phyloP scores from a whole-genome alignment of 345 rosid species.

The Theobroma cacao region DNA sequence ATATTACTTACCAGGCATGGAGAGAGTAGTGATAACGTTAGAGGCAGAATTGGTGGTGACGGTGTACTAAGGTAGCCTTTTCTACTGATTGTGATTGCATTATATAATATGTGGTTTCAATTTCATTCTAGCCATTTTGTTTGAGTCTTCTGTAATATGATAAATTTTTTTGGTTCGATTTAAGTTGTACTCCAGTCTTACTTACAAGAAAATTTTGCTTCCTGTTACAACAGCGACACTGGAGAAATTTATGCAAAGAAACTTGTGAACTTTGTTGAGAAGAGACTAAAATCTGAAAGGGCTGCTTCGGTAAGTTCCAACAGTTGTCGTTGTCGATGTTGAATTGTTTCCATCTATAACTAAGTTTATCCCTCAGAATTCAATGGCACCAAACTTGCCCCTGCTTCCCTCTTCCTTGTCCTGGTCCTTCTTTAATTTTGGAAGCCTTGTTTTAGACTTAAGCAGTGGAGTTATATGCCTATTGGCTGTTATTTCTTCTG shows the following conservation, averaged over 20 bases:
- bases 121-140: neutral
- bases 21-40: constrained; percentile 92
- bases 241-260: constrained; percentile 91
- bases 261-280: constrained; percentile 86
- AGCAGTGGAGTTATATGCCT: neutral
- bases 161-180: neutral
- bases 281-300: constrained; percentile 89
- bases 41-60: constrained; percentile 98
- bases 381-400: neutral
- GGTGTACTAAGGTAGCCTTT: constrained; percentile 66
- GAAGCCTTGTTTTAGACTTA: neutral
- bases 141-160: neutral
- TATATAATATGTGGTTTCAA: neutral
- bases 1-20: constrained; percentile 99
- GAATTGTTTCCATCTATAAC: neutral
- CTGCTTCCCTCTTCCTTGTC: neutral
- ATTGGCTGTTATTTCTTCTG: neutral
- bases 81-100: neutral
- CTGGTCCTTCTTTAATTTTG: neutral
- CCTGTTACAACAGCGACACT: constrained; percentile 54
- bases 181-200: neutral
- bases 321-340: neutral
- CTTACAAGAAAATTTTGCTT: constrained; percentile 15
- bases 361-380: neutral
- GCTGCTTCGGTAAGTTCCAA: constrained; percentile 86